Evolutionary conservation across 2,329 filamentous ascomycete species (phyloP), one percentile per base, ranked within the genome.

Genomic region (Exophiala calicioides): DNA sequence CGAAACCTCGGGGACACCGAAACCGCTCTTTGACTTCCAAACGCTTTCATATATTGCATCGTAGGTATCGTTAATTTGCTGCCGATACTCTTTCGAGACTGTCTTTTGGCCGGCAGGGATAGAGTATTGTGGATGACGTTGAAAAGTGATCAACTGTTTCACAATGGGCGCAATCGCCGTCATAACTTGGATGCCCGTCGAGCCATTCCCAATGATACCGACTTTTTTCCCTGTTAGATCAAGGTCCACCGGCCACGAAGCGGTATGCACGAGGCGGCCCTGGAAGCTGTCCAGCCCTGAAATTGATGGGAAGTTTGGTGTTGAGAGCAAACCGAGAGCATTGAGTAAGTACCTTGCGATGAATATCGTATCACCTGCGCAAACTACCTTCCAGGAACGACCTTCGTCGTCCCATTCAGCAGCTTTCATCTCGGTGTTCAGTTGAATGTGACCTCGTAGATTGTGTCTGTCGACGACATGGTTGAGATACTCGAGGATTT

Each of bases 61-160:
- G 53, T 65, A 69, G 20, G 57, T 56, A 1, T 60, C 57, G 35
- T 68, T 66, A 35, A 66, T 52, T 32, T 50, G 21, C 15, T 47
- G 35, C 13, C 44, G 44, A 26, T 52, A 51, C 32, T 45, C 48
- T 3, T 30, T n/a, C 5, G 15, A 18, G 2, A 42, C 27, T 1
- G 48, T 48, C 5, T 40, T 19, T n/a, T 52, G 24, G 13, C 40
- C 35, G 31, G 44, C 38, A 23, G 44, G 39, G 9, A 49, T 41
- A 24, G 19, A 34, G 31, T 49, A 52, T 23, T 46, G 41, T 1
- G 69, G 65, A 15, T 60, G 58, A 5, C 68, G 60, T 42, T 69
- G 63, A 52, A 70, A 68, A 16, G 52, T 59, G n/a, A 53, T 53
- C 19, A 68, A 43, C 12, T 27, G 24, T 7, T 7, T 12, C 7